Conservation (phyloP, 805 yeast genomes). For the Wickerhamiella hasegawae region DNA sequence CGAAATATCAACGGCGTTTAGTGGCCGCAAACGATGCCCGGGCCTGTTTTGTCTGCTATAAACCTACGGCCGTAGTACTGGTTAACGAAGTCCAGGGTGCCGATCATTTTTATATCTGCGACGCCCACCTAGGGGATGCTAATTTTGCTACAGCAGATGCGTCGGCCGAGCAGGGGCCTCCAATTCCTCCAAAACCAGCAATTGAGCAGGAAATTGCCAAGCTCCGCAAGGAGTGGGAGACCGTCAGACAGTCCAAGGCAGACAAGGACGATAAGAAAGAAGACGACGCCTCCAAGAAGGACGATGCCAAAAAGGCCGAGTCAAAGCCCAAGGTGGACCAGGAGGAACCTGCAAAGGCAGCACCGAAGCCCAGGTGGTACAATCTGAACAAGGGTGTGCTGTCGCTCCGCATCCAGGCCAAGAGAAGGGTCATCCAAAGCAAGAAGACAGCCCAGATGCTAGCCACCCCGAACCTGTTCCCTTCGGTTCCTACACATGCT, state of each 20-base stretch:
- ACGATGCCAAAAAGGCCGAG: neutral
- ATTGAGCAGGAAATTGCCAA: constrained; percentile 20
- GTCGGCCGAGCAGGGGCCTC: constrained; percentile 1
- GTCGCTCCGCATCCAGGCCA: constrained; percentile 24
- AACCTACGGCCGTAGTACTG: constrained; percentile 35
- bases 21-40: constrained; percentile 31
- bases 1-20: constrained; percentile 29
- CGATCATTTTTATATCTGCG: constrained; percentile 41
- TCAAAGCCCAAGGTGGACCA: neutral
- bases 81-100: constrained; percentile 28
- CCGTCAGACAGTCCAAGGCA: constrained; percentile 7
- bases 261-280: constrained; percentile 10
- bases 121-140: constrained; percentile 31
- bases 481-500: constrained; percentile 20
- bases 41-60: constrained; percentile 38
- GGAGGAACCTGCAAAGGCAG: neutral
- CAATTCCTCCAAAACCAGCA: constrained; percentile 5
- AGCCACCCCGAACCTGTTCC: constrained; percentile 20
- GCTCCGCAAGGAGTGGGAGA: constrained; percentile 20
- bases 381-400: constrained; percentile 28
- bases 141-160: constrained; percentile 27
- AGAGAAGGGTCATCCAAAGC: constrained; percentile 17
- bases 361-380: constrained; percentile 4
- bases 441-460: constrained; percentile 19
- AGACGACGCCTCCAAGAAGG: constrained; percentile 5